Percentiles rank a stretch among this genome's conserved stretches.
Evolutionary conservation across 1,284 basidiomycete genomes (phyloP).

Genomic region (Porphyrellus sp.): DNA sequence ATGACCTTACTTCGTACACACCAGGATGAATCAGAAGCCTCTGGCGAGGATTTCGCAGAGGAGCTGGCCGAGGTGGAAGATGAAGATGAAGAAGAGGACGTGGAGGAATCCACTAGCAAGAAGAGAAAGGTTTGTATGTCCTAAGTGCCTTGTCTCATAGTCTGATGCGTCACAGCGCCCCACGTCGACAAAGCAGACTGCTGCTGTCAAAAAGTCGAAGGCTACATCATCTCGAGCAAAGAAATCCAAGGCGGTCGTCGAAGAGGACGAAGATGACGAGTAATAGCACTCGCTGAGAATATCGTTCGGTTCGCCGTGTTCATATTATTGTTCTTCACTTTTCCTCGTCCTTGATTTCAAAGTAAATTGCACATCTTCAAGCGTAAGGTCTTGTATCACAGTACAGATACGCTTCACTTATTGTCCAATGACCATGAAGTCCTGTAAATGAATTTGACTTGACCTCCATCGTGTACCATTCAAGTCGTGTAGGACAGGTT

Average conservation of each 20-base stretch:
- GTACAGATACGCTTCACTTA: conserved; percentile 3
- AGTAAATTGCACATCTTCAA: conserved; percentile 8
- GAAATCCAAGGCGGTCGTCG: conserved; percentile 31
- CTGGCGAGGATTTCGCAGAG: conserved; percentile 33
- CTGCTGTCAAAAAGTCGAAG: conserved; percentile 26
- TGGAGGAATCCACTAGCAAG: conserved; percentile 24
- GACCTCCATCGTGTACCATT: not conserved
- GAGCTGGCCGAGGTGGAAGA: conserved; percentile 31
- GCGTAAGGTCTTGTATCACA: conserved; percentile 6
- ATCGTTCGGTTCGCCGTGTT: conserved; percentile 2
- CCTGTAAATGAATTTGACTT: not conserved
- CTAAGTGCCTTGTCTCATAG: not conserved
- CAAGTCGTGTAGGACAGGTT: not conserved
- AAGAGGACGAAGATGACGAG: conserved; percentile 35
- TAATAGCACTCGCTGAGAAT: conserved; percentile 7
- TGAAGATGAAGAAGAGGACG: conserved; percentile 29
- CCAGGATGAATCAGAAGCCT: conserved; percentile 33
- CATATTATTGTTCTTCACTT: conserved; percentile 3
- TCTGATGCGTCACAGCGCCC: conserved; percentile 29
- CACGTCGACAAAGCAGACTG: conserved; percentile 25
- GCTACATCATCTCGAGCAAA: conserved; percentile 27
- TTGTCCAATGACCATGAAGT: not conserved
- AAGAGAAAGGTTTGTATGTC: conserved; percentile 32
- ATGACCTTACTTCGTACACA: not conserved
- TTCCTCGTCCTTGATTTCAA: conserved; percentile 1